A percentile compares a stretch with the other conserved stretches of the same genome.
These are phyloP conservation scores for Testicularia cyperi DNA, from an alignment of 1,284 basidiomycete species.

Conservation along the genomic window DNA sequence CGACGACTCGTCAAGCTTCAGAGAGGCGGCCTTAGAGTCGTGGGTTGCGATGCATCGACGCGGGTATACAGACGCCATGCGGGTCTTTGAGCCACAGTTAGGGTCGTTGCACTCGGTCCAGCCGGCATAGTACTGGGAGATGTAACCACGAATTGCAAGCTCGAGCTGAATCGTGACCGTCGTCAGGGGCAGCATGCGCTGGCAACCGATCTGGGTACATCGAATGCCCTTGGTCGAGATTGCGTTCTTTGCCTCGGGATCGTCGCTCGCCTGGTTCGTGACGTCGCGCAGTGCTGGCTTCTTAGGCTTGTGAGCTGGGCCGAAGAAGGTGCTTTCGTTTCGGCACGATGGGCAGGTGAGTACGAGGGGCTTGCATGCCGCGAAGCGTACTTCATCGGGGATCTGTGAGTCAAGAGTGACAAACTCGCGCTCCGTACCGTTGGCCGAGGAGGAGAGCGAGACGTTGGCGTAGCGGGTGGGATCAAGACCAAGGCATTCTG, in stretches of 20 bases:
- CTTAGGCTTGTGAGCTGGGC: constrained; percentile 7
- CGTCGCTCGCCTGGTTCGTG: constrained; percentile 4
- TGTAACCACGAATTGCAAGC: constrained; percentile 74
- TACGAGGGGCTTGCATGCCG: constrained; percentile 38
- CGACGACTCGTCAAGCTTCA: constrained; percentile 5
- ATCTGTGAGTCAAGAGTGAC: constrained; percentile 84
- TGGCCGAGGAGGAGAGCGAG: no score
- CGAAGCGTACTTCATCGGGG: constrained; percentile 78
- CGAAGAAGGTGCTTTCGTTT: constrained; percentile 18
- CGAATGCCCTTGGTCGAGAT: constrained; percentile 31
- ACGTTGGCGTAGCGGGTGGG: constrained; percentile 71
- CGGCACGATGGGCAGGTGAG: constrained; percentile 47
- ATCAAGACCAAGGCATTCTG: constrained; percentile 92
- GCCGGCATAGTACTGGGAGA: constrained; percentile 82
- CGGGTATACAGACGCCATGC: constrained; percentile 89
- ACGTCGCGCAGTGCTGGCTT: constrained; percentile 4
- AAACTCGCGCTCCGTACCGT: constrained; percentile 69
- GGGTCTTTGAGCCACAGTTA: constrained; percentile 78
- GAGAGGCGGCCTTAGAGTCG: constrained; percentile 16
- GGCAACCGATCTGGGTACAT: constrained; percentile 22
- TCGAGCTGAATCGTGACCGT: constrained; percentile 72
- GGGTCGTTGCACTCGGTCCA: constrained; percentile 86
- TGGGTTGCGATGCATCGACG: constrained; percentile 61
- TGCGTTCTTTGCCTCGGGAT: constrained; percentile 9
- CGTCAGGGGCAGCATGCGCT: constrained; percentile 15